Percentiles rank a stretch among this genome's conserved stretches.
These are phyloP conservation scores for Berberis vulgaris DNA, from an alignment of 164 flowering plant species.

Conservation along the genomic window DNA sequence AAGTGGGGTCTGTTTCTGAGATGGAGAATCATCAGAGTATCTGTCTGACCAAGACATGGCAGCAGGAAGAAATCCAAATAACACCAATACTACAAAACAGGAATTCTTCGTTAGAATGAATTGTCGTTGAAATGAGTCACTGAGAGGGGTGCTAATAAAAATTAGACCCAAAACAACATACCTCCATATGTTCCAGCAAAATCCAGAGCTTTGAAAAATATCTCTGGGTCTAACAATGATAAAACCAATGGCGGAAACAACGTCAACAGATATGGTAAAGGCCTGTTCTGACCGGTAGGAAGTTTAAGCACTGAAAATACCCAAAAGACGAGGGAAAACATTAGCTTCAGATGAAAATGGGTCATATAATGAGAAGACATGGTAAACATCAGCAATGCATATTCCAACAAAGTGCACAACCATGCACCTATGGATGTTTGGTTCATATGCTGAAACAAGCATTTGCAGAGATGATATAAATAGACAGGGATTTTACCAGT, in stretches of 20 bases:
- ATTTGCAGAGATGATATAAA: too few species aligned
- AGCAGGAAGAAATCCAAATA: slow-evolving; percentile 92
- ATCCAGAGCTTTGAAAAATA: slow-evolving; percentile 92
- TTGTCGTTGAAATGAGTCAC: slow-evolving; percentile 1
- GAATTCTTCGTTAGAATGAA: not conserved
- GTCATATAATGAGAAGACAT: not conserved
- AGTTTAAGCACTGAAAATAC: slow-evolving; percentile 68
- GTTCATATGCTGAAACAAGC: too few species aligned
- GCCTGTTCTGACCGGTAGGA: slow-evolving; percentile 59
- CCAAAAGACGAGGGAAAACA: not conserved
- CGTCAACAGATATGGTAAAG: slow-evolving; percentile 65
- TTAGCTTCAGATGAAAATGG: not conserved
- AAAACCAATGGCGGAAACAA: slow-evolving; percentile 72
- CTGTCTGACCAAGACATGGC: slow-evolving; percentile 97
- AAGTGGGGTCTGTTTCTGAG: slow-evolving; percentile 31
- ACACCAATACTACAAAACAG: slow-evolving; percentile 51
- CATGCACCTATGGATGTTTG: too few species aligned
- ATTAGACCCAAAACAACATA: slow-evolving; percentile 11
- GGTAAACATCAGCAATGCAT: not conserved
- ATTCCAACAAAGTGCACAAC: too few species aligned
- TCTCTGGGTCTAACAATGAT: slow-evolving; percentile 81
- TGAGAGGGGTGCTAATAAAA: too few species aligned
- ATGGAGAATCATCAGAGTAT: slow-evolving; percentile 32
- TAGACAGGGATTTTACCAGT: too few species aligned
- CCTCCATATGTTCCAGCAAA: slow-evolving; percentile 99